A percentile compares a stretch with the other conserved stretches of the same genome.
Evolutionary conservation across 352 stramenopile species (phyloP).

Genomic region (Blastocystis sp.): DNA sequence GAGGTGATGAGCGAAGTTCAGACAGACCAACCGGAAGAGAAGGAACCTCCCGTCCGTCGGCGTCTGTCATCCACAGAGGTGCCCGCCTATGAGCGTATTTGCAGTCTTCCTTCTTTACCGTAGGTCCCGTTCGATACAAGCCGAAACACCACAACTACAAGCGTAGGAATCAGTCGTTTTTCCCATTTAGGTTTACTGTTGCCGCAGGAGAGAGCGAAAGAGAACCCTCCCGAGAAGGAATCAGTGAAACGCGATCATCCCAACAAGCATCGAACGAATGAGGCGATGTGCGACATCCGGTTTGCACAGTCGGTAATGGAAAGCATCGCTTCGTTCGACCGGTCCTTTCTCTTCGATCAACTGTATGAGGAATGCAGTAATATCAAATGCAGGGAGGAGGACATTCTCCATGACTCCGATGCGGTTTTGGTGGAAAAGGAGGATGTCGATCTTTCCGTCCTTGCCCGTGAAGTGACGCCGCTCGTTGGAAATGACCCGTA

Average conservation of each 20-base stretch:
- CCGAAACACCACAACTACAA: background rate
- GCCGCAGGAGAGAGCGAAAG: background rate
- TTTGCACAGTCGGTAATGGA: background rate
- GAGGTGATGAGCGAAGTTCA: background rate
- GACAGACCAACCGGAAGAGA: background rate
- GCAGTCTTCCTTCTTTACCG: background rate
- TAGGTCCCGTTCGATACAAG: background rate
- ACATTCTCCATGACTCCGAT: background rate
- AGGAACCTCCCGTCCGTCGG: background rate
- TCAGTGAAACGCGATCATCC: background rate
- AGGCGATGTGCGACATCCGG: background rate
- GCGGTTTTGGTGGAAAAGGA: background rate
- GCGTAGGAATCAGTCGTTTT: background rate
- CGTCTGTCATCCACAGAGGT: background rate
- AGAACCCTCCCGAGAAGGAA: background rate
- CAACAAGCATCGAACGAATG: background rate
- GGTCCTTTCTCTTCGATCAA: background rate
- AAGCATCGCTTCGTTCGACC: background rate
- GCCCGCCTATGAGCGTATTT: background rate
- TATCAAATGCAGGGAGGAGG: background rate
- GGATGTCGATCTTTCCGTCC: background rate
- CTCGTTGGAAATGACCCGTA: background rate
- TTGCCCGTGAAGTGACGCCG: background rate
- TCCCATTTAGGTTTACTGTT: background rate
- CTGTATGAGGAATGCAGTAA: background rate